These are phyloP conservation scores for Laburnicola sp. DNA, from an alignment of 2,329 filamentous ascomycete genomes.

Conservation along the genomic window DNA sequence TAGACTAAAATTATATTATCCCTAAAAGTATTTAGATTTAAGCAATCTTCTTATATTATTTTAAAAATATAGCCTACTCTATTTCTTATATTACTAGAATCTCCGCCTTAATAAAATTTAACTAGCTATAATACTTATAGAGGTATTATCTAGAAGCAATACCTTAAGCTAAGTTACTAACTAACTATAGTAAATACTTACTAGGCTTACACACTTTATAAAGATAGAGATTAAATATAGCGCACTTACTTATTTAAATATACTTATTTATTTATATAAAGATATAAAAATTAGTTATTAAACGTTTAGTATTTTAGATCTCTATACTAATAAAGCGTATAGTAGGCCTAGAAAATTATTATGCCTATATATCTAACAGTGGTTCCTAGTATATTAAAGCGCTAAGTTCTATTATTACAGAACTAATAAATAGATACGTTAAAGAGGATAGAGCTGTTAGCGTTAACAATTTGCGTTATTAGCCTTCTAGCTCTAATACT, in stretches of 20 bases:
- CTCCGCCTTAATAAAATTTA: slow-evolving; percentile 9
- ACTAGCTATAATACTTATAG: slow-evolving; percentile 10
- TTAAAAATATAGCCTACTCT: slow-evolving; percentile 14
- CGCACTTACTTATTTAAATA: slow-evolving; percentile 29
- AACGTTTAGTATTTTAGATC: slow-evolving; percentile 3
- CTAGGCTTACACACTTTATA: background rate
- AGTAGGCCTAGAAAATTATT: slow-evolving; percentile 10
- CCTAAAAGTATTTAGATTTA: slow-evolving; percentile 8
- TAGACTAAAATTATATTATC: slow-evolving; percentile 6
- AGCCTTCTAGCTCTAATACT: slow-evolving; percentile 28
- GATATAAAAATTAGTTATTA: slow-evolving; percentile 33
- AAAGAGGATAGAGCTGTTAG: slow-evolving; percentile 40
- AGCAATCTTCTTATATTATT: slow-evolving; percentile 9
- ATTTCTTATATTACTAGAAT: slow-evolving; percentile 13
- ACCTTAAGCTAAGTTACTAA: slow-evolving; percentile 1
- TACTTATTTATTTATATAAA: slow-evolving; percentile 29
- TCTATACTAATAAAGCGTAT: slow-evolving; percentile 2
- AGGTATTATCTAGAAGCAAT: slow-evolving; percentile 8
- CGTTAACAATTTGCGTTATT: slow-evolving; percentile 38
- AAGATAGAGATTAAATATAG: slow-evolving; percentile 22
- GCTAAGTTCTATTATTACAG: slow-evolving; percentile 34
- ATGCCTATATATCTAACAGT: slow-evolving; percentile 2
- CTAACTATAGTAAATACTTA: slow-evolving; percentile 8
- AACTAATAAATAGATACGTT: slow-evolving; percentile 43
- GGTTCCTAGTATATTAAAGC: slow-evolving; percentile 22